phyloP scores from a whole-genome alignment of 371 early-diverging fungal species.

The Capillidium rhysosporum region DNA sequence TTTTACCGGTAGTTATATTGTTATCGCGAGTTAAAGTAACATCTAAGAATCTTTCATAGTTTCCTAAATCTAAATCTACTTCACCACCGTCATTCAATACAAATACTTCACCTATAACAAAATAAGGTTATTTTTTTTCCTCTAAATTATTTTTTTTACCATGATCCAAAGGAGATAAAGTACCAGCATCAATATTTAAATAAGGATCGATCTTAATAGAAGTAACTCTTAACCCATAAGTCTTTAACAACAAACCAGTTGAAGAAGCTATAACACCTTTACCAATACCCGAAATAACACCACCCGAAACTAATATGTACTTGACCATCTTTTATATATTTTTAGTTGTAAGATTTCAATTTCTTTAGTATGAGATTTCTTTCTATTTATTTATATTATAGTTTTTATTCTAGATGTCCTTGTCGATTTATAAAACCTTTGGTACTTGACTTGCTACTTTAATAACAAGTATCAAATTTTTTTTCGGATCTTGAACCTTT shows the following conservation, averaged over 20 bases:
- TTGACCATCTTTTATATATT: slow-evolving; percentile 19
- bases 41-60: slow-evolving; percentile 97
- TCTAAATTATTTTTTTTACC: too few relatives aligned
- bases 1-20: slow-evolving; percentile 98
- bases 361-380: too few relatives aligned
- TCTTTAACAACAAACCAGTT: slow-evolving; percentile 90
- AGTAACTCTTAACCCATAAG: slow-evolving; percentile 84
- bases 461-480: too few relatives aligned
- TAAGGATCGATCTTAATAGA: slow-evolving; percentile 99
- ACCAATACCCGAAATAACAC: slow-evolving; percentile 97
- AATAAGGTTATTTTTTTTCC: too few relatives aligned
- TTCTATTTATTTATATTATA: too few relatives aligned
- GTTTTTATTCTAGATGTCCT: too few relatives aligned
- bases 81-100: slow-evolving; percentile 99
- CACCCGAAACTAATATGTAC: slow-evolving; percentile 96
- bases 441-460: too few relatives aligned
- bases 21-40: slow-evolving; percentile 85
- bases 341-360: too few relatives aligned
- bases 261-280: slow-evolving; percentile 98
- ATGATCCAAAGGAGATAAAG: slow-evolving; percentile 93
- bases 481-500: too few relatives aligned
- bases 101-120: slow-evolving; percentile 79
- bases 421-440: too few relatives aligned
- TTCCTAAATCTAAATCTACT: slow-evolving; percentile 97
- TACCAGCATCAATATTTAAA: slow-evolving; percentile 98